Percentiles rank a stretch among this genome's conserved stretches.
phyloP scores from a whole-genome alignment of 768 basidiomycete genomes.

The Trametes cingulata region DNA sequence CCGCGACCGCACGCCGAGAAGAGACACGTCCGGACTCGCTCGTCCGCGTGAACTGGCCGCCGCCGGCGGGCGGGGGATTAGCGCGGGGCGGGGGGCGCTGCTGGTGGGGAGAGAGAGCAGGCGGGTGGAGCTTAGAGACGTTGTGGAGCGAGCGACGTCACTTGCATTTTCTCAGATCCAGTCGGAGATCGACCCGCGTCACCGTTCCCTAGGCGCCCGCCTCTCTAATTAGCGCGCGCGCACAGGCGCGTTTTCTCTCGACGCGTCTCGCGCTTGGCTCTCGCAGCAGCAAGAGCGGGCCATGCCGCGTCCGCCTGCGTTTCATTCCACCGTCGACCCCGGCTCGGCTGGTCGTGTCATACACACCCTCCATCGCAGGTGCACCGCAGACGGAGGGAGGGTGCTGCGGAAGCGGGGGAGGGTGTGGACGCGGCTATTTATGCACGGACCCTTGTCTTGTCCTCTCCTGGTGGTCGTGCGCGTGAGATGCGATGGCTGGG shows the following conservation, averaged over 20 bases:
- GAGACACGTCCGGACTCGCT: no score
- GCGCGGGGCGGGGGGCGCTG: background rate
- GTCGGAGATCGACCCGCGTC: slow-evolving; percentile 19
- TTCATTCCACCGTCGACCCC: slow-evolving; percentile 4
- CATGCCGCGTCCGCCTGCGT: background rate
- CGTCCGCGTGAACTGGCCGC: background rate
- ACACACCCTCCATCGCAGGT: background rate
- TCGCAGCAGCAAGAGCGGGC: no score
- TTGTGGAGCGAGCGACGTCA: slow-evolving; percentile 22
- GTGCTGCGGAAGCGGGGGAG: slow-evolving; percentile 10
- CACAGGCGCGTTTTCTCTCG: no score
- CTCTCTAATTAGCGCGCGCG: background rate
- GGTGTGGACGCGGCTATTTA: slow-evolving; percentile 12
- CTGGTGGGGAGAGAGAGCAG: background rate
- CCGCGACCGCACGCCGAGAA: background rate
- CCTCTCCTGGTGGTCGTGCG: background rate
- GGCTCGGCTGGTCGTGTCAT: background rate
- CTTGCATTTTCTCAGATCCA: slow-evolving; percentile 15
- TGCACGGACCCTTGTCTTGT: slow-evolving; percentile 14
- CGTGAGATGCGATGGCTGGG: background rate
- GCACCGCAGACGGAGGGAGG: background rate
- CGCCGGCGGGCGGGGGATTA: background rate
- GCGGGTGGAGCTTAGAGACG: slow-evolving; percentile 17
- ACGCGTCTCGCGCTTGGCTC: no score
- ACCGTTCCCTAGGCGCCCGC: slow-evolving; percentile 3